Conservation (phyloP, 1,139 yeast genomes). For the Schizosaccharomyces versatilis region DNA sequence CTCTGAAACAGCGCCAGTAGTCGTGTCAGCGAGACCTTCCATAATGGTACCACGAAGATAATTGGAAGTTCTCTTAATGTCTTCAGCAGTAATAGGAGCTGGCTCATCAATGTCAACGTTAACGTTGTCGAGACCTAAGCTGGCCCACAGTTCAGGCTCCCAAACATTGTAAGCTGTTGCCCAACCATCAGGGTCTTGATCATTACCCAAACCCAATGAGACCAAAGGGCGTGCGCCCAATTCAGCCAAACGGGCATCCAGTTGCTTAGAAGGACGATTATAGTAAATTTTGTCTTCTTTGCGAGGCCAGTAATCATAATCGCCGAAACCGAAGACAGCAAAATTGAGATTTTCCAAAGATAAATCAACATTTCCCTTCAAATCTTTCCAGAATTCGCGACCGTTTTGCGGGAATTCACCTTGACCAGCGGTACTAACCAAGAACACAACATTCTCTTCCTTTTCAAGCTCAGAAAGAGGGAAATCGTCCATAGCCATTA, state of each 20-base stretch:
- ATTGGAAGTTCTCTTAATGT: conserved; percentile 70
- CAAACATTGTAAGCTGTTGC: conserved; percentile 72
- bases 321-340: conserved; percentile 78
- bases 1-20: conserved; percentile 87
- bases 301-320: conserved; percentile 64
- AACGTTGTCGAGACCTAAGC: conserved; percentile 65
- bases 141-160: conserved; percentile 72
- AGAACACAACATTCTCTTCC: conserved; percentile 32
- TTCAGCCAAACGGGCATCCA: conserved; percentile 56
- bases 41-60: conserved; percentile 84
- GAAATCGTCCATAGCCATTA: conserved; percentile 42
- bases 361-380: conserved; percentile 39
- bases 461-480: conserved; percentile 41
- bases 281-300: conserved; percentile 32
- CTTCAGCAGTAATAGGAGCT: conserved; percentile 87
- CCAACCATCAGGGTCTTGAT: conserved; percentile 58
- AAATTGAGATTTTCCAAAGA: conserved; percentile 47
- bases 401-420: conserved; percentile 81
- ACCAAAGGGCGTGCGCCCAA: conserved; percentile 64
- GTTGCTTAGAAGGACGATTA: conserved; percentile 64
- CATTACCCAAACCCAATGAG: conserved; percentile 82
- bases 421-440: conserved; percentile 87
- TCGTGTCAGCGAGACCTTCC: conserved; percentile 56
- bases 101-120: conserved; percentile 74
- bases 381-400: conserved; percentile 48